Conservation (phyloP, 306 rosid species). For the Prunus davidiana region DNA sequence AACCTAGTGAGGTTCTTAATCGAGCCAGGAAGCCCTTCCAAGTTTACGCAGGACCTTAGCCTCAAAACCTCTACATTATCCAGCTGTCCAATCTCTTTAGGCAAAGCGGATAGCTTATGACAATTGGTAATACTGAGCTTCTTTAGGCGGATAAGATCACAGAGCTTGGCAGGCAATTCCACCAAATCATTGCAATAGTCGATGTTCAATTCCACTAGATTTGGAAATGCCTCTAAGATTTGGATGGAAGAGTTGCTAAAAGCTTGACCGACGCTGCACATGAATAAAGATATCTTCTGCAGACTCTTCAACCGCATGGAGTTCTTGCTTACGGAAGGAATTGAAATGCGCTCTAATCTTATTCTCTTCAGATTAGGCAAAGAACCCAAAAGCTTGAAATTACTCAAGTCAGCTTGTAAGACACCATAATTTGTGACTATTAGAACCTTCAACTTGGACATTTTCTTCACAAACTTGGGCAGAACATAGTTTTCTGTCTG, state of each 20-base stretch:
- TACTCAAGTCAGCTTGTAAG: too few relatives aligned
- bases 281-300: too few relatives aligned
- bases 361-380: too few relatives aligned
- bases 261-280: conserved; percentile 27
- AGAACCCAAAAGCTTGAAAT: too few relatives aligned
- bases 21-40: conserved; percentile 43
- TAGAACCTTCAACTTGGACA: too few relatives aligned
- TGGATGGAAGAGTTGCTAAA: conserved; percentile 15
- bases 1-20: conserved; percentile 25
- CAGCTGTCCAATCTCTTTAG: conserved; percentile 35
- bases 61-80: conserved; percentile 43
- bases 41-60: conserved; percentile 43
- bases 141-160: conserved; percentile 28
- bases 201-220: conserved; percentile 32
- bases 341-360: too few relatives aligned
- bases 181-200: too few relatives aligned
- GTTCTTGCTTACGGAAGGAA: too few relatives aligned
- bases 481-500: too few relatives aligned
- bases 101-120: conserved; percentile 44
- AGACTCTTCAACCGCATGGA: too few relatives aligned
- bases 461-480: too few relatives aligned
- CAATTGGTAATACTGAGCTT: conserved; percentile 59
- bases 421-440: too few relatives aligned
- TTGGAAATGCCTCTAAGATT: conserved; percentile 34
- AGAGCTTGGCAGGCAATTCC: conserved; percentile 31